phyloP scores from a whole-genome alignment of 208 protist genomes.

The Balamuthia mandrillaris region DNA sequence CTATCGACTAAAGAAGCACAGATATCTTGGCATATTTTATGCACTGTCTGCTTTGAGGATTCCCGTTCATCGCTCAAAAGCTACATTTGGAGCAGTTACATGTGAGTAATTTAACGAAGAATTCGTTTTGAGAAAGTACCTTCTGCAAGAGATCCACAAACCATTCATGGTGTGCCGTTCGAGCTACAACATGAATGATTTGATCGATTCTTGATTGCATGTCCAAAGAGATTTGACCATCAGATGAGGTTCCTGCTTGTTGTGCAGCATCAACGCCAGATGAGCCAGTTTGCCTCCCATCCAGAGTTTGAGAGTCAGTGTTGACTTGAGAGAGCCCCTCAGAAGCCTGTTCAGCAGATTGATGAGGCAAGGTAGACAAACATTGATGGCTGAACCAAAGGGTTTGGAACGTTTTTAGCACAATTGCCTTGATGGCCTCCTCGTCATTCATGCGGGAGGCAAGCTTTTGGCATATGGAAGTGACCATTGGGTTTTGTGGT shows the following conservation, averaged over 20 bases:
- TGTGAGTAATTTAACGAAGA: no score
- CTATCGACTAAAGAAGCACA: not conserved
- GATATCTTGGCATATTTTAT: conserved; percentile 1
- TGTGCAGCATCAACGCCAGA: not conserved
- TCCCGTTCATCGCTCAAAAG: no score
- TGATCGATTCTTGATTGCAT: conserved; percentile 4
- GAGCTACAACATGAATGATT: not conserved
- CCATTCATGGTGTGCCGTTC: not conserved
- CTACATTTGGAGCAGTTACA: no score
- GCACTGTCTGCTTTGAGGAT: not conserved
- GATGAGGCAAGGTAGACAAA: not conserved
- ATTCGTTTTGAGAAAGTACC: no score
- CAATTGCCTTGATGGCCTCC: not conserved
- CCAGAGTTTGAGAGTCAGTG: no score
- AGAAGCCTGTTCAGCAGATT: not conserved
- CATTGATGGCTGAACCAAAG: conserved; percentile 18
- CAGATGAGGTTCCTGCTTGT: not conserved
- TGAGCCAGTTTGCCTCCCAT: no score
- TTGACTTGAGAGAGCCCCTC: no score
- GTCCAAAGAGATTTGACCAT: not conserved
- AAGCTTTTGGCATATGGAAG: conserved; percentile 37
- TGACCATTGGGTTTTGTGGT: not conserved
- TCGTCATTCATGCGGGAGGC: conserved; percentile 1
- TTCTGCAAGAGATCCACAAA: conserved; percentile 7
- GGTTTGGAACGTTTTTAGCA: conserved; percentile 20